Evolutionary conservation across 1,139 yeast genomes (phyloP).

Genomic region (Suhomyces panamericanus): DNA sequence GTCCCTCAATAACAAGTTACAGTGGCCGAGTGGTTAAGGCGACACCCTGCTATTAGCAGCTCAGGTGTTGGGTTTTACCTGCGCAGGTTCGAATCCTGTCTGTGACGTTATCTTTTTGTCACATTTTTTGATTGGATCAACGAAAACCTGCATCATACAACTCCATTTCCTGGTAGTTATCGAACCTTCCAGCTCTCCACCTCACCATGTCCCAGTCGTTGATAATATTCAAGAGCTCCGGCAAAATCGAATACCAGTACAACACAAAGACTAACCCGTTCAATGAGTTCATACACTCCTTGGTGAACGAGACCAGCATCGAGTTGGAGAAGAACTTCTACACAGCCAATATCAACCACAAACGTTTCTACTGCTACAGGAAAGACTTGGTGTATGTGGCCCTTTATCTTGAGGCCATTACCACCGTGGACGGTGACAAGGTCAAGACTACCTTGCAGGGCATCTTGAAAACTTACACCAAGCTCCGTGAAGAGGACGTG

Average conservation of each 20-base stretch:
- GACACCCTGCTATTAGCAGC: slow-evolving; percentile 41
- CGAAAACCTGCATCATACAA: background rate
- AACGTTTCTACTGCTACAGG: slow-evolving; percentile 37
- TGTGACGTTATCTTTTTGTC: slow-evolving; percentile 61
- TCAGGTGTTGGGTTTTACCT: slow-evolving; percentile 79
- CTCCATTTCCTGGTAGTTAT: background rate
- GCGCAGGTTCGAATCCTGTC: slow-evolving; percentile 92
- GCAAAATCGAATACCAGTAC: slow-evolving; percentile 38
- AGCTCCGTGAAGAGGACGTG: slow-evolving; percentile 27
- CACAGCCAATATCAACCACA: slow-evolving; percentile 36
- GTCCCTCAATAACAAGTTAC: slow-evolving; percentile 18
- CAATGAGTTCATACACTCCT: slow-evolving; percentile 39
- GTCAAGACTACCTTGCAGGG: slow-evolving; percentile 36
- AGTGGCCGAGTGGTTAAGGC: slow-evolving; percentile 40
- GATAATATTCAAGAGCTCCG: slow-evolving; percentile 40
- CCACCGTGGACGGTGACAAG: slow-evolving; percentile 43
- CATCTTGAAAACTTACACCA: slow-evolving; percentile 36
- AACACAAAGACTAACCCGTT: slow-evolving; percentile 42
- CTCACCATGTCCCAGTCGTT: slow-evolving; percentile 29
- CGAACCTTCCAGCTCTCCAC: no score
- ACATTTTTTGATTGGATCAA: slow-evolving; percentile 1
- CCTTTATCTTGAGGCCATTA: slow-evolving; percentile 42
- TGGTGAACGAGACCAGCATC: slow-evolving; percentile 40
- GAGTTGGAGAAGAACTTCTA: slow-evolving; percentile 38
- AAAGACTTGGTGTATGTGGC: slow-evolving; percentile 37